phyloP scores from a whole-genome alignment of 108 stramenopile genomes.

The Aureococcus anophagefferens region DNA sequence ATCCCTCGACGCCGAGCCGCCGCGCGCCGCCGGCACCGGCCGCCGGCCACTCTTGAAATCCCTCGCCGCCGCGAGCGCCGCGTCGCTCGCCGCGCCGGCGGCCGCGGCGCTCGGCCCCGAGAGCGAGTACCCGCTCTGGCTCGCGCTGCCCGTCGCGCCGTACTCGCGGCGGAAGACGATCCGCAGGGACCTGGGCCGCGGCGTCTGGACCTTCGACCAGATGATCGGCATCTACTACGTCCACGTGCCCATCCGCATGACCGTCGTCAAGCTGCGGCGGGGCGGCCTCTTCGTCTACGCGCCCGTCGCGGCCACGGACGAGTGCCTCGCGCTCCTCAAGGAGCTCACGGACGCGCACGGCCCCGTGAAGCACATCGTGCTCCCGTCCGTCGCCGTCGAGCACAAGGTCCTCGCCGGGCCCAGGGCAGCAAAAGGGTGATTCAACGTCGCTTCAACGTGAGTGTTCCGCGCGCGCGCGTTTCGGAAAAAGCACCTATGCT shows the following conservation, averaged over 20 bases:
- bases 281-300: constrained; percentile 48
- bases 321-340: constrained; percentile 36
- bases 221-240: constrained; percentile 54
- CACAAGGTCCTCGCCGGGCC: constrained; percentile 54
- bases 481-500: too few species aligned
- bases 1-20: too few species aligned
- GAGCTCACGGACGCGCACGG: constrained; percentile 42
- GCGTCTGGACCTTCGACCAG: constrained; percentile 53
- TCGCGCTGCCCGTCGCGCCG: constrained; percentile 37
- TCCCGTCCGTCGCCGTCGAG: constrained; percentile 45
- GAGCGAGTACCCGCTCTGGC: constrained; percentile 23
- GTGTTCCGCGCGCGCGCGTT: too few species aligned
- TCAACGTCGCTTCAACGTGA: too few species aligned
- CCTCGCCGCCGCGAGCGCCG: too few species aligned
- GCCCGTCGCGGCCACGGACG: constrained; percentile 51
- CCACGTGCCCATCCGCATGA: constrained; percentile 53
- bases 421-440: too few species aligned
- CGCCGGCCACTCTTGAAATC: too few species aligned
- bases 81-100: too few species aligned
- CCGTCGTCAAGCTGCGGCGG: constrained; percentile 25
- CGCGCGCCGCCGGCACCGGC: too few species aligned
- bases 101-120: too few species aligned
- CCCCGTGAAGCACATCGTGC: constrained; percentile 37
- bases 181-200: constrained; percentile 7
- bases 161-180: constrained; percentile 28